These are phyloP conservation scores for Cercospora sp. DNA, from an alignment of 2,329 filamentous ascomycete species.

Conservation along the genomic window DNA sequence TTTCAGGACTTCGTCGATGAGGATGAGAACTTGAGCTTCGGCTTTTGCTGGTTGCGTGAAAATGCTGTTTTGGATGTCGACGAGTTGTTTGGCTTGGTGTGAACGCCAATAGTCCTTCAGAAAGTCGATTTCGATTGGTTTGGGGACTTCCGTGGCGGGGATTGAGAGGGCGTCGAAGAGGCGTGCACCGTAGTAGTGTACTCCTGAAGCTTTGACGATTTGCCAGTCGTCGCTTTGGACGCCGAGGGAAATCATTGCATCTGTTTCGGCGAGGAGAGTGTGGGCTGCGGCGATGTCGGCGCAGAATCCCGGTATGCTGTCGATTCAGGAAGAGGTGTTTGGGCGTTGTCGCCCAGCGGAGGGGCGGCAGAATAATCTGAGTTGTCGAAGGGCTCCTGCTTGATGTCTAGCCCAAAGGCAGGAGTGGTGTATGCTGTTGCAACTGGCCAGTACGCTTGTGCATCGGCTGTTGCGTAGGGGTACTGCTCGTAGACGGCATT, in stretches of 20 bases:
- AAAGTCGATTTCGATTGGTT: slow-evolving; percentile 5
- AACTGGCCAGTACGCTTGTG: not conserved
- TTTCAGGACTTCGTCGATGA: slow-evolving; percentile 18
- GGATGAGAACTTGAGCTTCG: slow-evolving; percentile 23
- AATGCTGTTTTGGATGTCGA: slow-evolving; percentile 2
- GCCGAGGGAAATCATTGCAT: slow-evolving; percentile 1
- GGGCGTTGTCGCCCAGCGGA: not conserved
- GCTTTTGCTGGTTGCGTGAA: not conserved
- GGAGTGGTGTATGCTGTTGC: not conserved
- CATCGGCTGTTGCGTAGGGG: not conserved
- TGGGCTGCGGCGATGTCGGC: not conserved
- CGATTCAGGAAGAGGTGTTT: not conserved
- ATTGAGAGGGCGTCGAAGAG: slow-evolving; percentile 15
- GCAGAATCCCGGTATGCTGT: not conserved
- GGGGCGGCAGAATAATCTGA: not conserved
- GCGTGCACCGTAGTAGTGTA: slow-evolving; percentile 13
- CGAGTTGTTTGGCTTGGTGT: slow-evolving; percentile 16
- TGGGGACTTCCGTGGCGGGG: not conserved
- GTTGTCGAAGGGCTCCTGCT: not conserved
- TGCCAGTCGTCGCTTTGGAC: slow-evolving; percentile 16
- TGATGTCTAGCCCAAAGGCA: not conserved
- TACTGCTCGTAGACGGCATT: not conserved
- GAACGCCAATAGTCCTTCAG: slow-evolving; percentile 17
- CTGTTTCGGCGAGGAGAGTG: not conserved
- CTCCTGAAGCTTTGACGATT: not conserved